Evolutionary conservation across 352 stramenopile genomes (phyloP), one percentile per base, ranked within the genome.

Genomic region (Pythium plurisporium): DNA sequence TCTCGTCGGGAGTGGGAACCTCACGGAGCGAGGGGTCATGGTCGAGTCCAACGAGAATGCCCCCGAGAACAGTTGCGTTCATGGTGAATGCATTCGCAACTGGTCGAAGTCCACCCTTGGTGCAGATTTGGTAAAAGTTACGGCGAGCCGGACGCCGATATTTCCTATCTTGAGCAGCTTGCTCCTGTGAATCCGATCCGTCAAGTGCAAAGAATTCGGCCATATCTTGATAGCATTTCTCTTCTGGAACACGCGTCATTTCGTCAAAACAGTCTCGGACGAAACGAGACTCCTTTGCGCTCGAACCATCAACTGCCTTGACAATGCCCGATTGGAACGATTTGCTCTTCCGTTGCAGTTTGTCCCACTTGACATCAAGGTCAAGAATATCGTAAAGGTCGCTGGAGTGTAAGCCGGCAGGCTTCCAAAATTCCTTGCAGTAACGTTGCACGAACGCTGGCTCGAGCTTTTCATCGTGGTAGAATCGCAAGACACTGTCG

Each of bases 351-450:
- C 83, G 79, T 34, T 95, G 65, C 27, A 95, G 51, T 54, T 95
- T 95, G 61, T 95, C 86, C 82, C 83, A 95, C 47, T 92, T 95
- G 17, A 90, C 63, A 62, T 95, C 86, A 7, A 95, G 67, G 47
- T 95, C 86, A 27, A 91, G 55, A 52, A 95, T 95, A 40, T 94
- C 76, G 51, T 93, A 95, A 40, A 95, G 40, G 36, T 95, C 79
- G 27, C 88, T 76, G 0, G 76, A 84, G 62, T 87, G 82, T 8
- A 94, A 62, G 0, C 86, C 86, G n/a, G 82, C 82, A 20, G 86
- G 69, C 74, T 94, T 93, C 84, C 85, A 96, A 47, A 89, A 96
- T 36, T 96, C 86, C 63, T 96, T 96, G 68, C 72, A 93, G 64
- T 96, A 96, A n/a, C 84, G 77, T 63, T 94, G 85, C 7, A 96